Conservation (phyloP, 768 basidiomycete genomes). For the Lactifluus volemus region DNA sequence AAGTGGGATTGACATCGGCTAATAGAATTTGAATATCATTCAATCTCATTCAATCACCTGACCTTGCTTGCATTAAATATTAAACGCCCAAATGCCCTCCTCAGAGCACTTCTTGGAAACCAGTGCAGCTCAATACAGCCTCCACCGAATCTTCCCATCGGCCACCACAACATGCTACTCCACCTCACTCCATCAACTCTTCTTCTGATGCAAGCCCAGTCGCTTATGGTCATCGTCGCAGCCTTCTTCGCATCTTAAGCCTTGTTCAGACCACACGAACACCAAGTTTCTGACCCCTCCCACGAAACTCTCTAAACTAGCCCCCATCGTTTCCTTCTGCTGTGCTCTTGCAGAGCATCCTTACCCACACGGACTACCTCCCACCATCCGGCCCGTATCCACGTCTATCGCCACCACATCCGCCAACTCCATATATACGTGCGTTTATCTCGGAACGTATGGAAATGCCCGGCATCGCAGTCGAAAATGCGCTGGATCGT, state of each 20-base stretch:
- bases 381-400: slow-evolving; percentile 11
- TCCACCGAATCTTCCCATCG: slow-evolving; percentile 1
- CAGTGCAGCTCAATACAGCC: background rate
- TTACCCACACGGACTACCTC: background rate
- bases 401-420: slow-evolving; percentile 4
- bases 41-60: no score
- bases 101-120: slow-evolving; percentile 10
- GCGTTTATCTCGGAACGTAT: slow-evolving; percentile 15
- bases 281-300: no score
- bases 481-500: no score
- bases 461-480: slow-evolving; percentile 11
- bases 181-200: background rate
- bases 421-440: slow-evolving; percentile 7
- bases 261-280: slow-evolving; percentile 2
- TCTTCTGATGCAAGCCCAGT: background rate
- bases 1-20: no score
- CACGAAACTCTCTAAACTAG: background rate
- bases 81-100: slow-evolving; percentile 14
- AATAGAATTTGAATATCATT: no score
- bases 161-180: background rate
- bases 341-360: slow-evolving; percentile 10
- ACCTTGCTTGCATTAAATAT: no score
- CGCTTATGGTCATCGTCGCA: slow-evolving; percentile 13
- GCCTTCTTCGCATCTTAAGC: slow-evolving; percentile 12
- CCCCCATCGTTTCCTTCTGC: slow-evolving; percentile 8